phyloP scores from a whole-genome alignment of 2,329 filamentous ascomycete species.

The Nectriaceae sp. region DNA sequence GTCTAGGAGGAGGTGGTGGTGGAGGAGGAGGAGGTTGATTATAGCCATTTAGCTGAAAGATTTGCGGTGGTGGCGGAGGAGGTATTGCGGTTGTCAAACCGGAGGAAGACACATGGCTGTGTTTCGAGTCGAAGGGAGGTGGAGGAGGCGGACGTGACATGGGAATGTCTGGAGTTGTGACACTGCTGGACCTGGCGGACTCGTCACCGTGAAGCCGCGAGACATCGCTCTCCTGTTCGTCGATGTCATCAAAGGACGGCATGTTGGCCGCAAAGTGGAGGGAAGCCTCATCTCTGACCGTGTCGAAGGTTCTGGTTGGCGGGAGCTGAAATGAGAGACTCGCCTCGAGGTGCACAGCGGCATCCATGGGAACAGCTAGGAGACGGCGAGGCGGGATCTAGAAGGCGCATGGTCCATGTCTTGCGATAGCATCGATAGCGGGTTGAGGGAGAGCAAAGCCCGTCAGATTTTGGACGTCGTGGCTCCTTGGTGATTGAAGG shows the following conservation, averaged over 20 bases:
- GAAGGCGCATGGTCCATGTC: slow-evolving; percentile 19
- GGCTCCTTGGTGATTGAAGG: background rate
- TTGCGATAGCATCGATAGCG: slow-evolving; percentile 11
- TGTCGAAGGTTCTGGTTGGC: slow-evolving; percentile 12
- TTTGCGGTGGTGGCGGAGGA: slow-evolving; percentile 9
- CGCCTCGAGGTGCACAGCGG: slow-evolving; percentile 7
- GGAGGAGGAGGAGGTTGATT: slow-evolving; percentile 14
- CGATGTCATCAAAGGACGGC: slow-evolving; percentile 28
- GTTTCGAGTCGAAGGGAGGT: slow-evolving; percentile 12
- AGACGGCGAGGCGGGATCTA: slow-evolving; percentile 10
- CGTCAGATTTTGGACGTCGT: too few species aligned
- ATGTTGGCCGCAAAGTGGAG: slow-evolving; percentile 18
- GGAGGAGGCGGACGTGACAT: slow-evolving; percentile 22
- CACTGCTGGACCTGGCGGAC: slow-evolving; percentile 31
- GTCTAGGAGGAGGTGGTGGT: slow-evolving; percentile 6
- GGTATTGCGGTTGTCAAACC: slow-evolving; percentile 12
- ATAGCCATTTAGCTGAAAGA: background rate
- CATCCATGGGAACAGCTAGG: slow-evolving; percentile 20
- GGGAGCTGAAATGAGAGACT: slow-evolving; percentile 7
- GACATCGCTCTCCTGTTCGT: slow-evolving; percentile 28
- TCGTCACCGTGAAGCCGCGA: slow-evolving; percentile 28
- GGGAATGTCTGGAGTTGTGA: slow-evolving; percentile 27
- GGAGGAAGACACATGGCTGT: slow-evolving; percentile 13
- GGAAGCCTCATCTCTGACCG: slow-evolving; percentile 17
- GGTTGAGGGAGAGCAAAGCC: background rate